These are phyloP conservation scores for Prunus persica DNA, from an alignment of 306 rosid genomes.

Conservation along the genomic window DNA sequence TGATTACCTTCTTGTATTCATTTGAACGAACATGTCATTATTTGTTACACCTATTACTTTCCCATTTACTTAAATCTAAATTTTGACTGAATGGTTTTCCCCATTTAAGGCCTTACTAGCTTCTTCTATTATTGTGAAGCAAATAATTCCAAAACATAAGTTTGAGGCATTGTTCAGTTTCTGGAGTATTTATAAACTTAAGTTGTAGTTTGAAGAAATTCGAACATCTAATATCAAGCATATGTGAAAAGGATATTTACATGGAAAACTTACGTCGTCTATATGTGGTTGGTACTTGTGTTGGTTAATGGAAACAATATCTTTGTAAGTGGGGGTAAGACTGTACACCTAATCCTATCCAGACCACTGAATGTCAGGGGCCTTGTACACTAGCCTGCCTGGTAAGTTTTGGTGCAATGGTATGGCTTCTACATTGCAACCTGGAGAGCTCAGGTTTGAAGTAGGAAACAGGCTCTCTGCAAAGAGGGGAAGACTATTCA, in stretches of 20 bases:
- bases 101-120: neutral
- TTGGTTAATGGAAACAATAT: neutral
- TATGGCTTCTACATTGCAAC: neutral
- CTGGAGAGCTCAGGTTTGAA: neutral
- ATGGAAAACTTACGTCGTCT: neutral
- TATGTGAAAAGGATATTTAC: neutral
- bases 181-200: neutral
- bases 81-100: neutral
- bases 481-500: neutral
- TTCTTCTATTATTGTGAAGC: neutral
- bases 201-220: neutral
- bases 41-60: neutral
- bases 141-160: neutral
- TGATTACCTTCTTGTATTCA: neutral
- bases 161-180: slow-evolving; percentile 3
- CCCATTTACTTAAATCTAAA: neutral
- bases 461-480: neutral
- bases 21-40: slow-evolving; percentile 1
- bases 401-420: neutral
- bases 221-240: slow-evolving; percentile 2
- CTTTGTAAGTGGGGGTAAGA: neutral
- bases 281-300: neutral
- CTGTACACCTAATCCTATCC: neutral
- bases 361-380: neutral
- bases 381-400: neutral